Conservation (phyloP, 2,329 filamentous ascomycete genomes). For the Colletotrichum eremochloae region DNA sequence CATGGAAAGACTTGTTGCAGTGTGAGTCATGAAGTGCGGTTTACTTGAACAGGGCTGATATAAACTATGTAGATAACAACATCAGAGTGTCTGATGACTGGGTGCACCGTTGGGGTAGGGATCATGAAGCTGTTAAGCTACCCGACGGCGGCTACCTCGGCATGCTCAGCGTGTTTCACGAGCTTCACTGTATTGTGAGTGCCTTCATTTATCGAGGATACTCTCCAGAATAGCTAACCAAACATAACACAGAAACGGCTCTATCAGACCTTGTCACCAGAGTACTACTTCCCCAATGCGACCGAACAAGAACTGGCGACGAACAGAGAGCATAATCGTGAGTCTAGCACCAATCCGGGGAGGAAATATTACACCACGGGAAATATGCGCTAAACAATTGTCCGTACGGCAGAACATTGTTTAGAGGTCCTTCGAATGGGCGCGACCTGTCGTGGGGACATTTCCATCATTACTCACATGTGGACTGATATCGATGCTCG, state of each 20-base stretch:
- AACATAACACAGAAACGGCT: conserved; percentile 25
- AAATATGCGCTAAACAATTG: neutral
- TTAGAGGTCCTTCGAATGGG: conserved; percentile 40
- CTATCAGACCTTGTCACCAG: conserved; percentile 35
- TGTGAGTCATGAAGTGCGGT: neutral
- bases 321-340: conserved; percentile 38
- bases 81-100: conserved; percentile 37
- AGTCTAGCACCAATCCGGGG: neutral
- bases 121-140: conserved; percentile 38
- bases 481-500: conserved; percentile 40
- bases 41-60: neutral
- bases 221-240: neutral
- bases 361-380: neutral
- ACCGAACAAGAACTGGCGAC: conserved; percentile 25
- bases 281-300: conserved; percentile 39
- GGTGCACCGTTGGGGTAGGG: conserved; percentile 36
- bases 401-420: conserved; percentile 18
- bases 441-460: conserved; percentile 35
- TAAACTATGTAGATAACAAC: conserved; percentile 22
- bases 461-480: conserved; percentile 41
- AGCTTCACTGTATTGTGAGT: conserved; percentile 38
- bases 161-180: conserved; percentile 40
- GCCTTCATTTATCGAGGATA: neutral
- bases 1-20: conserved; percentile 37
- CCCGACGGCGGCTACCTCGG: conserved; percentile 40